These are phyloP conservation scores for Metschnikowia bowlesiae DNA, from an alignment of 805 yeast genomes.

Conservation along the genomic window DNA sequence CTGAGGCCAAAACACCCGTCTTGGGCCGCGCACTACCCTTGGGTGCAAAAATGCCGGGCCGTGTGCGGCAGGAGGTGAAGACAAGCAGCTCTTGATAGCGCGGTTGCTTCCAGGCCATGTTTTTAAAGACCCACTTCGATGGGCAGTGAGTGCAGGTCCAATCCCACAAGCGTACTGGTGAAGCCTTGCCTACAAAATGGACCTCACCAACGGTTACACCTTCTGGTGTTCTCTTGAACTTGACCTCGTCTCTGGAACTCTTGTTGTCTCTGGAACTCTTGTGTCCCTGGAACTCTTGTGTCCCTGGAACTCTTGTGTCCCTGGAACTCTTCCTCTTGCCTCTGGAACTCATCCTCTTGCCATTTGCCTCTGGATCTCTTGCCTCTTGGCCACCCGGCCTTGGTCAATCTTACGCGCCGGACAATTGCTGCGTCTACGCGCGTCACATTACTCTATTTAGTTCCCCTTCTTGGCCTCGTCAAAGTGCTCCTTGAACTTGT, in stretches of 20 bases:
- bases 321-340: slow-evolving; percentile 40
- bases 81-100: too few species aligned
- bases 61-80: too few species aligned
- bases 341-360: slow-evolving; percentile 35
- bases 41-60: too few species aligned
- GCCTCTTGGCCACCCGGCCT: background rate
- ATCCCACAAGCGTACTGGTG: too few species aligned
- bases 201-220: too few species aligned
- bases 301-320: slow-evolving; percentile 18
- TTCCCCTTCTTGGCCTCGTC: slow-evolving; percentile 63
- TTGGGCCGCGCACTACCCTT: too few species aligned
- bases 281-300: slow-evolving; percentile 31
- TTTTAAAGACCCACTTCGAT: too few species aligned
- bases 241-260: slow-evolving; percentile 5
- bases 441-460: slow-evolving; percentile 3
- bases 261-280: slow-evolving; percentile 29
- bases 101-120: too few species aligned
- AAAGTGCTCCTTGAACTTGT: slow-evolving; percentile 88
- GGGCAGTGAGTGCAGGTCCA: too few species aligned
- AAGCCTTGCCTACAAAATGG: too few species aligned
- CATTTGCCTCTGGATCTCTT: slow-evolving; percentile 31
- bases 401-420: too few species aligned
- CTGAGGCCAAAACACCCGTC: too few species aligned
- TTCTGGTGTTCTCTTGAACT: slow-evolving; percentile 10
- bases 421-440: background rate